Conservation (phyloP, 805 yeast species). For the Nakazawaea ishiwadae region DNA sequence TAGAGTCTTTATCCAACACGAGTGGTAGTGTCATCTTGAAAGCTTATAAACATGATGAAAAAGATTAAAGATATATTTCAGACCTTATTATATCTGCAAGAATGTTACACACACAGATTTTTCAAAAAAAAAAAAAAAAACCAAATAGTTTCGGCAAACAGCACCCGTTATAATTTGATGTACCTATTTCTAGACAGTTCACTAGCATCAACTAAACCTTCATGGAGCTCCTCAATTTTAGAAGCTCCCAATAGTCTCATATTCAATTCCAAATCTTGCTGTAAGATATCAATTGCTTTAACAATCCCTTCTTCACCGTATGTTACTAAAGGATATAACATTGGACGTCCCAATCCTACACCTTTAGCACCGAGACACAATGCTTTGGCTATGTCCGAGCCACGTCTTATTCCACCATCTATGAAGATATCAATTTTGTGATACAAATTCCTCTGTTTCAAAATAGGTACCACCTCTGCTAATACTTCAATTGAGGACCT, state of each 20-base stretch:
- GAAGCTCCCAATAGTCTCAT: constrained; percentile 65
- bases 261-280: constrained; percentile 56
- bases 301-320: constrained; percentile 74
- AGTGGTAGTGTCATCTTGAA: too few relatives aligned
- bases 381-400: constrained; percentile 38
- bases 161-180: neutral
- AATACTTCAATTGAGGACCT: constrained; percentile 59
- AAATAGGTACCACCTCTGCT: constrained; percentile 44
- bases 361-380: constrained; percentile 38
- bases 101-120: too few relatives aligned
- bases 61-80: too few relatives aligned
- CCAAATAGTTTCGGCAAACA: too few relatives aligned
- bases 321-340: constrained; percentile 71
- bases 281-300: constrained; percentile 57
- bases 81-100: too few relatives aligned
- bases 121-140: too few relatives aligned
- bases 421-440: constrained; percentile 31
- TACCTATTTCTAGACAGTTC: constrained; percentile 14
- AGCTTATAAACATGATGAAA: too few relatives aligned
- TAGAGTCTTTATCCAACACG: too few relatives aligned
- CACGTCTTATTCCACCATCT: constrained; percentile 42
- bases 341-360: constrained; percentile 73
- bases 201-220: constrained; percentile 32
- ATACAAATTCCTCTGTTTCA: constrained; percentile 35
- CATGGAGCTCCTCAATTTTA: constrained; percentile 38